Conservation (phyloP, 805 yeast genomes). For the Teunomyces tritomae region DNA sequence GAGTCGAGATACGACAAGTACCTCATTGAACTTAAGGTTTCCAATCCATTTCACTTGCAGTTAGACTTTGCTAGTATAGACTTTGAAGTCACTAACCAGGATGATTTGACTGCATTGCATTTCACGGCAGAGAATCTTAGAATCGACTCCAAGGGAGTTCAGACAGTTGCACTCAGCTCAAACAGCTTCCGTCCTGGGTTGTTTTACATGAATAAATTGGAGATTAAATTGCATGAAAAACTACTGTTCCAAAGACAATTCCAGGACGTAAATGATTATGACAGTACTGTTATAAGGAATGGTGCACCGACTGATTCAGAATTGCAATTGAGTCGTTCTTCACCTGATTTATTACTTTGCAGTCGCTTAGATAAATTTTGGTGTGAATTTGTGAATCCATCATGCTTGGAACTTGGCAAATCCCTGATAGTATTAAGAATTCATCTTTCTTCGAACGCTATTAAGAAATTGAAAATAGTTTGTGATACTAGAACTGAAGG, state of each 20-base stretch:
- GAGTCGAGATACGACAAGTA: constrained; percentile 31
- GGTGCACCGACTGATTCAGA: background rate
- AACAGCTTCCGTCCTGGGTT: constrained; percentile 32
- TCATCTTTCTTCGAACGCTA: constrained; percentile 27
- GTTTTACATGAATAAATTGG: constrained; percentile 22
- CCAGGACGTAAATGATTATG: constrained; percentile 2
- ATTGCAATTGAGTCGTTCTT: background rate
- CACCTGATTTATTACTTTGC: constrained; percentile 9
- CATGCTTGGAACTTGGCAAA: constrained; percentile 24
- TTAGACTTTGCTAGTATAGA: constrained; percentile 20
- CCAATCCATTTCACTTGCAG: constrained; percentile 25
- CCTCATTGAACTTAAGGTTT: constrained; percentile 31
- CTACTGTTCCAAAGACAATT: constrained; percentile 17
- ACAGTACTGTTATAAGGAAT: constrained; percentile 4
- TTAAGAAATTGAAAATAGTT: constrained; percentile 23
- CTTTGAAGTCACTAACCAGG: constrained; percentile 17
- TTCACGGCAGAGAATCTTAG: constrained; percentile 10
- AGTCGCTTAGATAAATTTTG: constrained; percentile 21
- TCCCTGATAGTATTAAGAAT: constrained; percentile 24
- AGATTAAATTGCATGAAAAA: constrained; percentile 15
- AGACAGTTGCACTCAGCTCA: constrained; percentile 19
- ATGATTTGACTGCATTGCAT: constrained; percentile 4
- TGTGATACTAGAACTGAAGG: constrained; percentile 18
- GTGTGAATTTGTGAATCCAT: constrained; percentile 26
- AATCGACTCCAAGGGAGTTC: constrained; percentile 6